Evolutionary conservation across 2,329 filamentous ascomycete genomes (phyloP).

Genomic region (Neoscytalidium dimidiatum): DNA sequence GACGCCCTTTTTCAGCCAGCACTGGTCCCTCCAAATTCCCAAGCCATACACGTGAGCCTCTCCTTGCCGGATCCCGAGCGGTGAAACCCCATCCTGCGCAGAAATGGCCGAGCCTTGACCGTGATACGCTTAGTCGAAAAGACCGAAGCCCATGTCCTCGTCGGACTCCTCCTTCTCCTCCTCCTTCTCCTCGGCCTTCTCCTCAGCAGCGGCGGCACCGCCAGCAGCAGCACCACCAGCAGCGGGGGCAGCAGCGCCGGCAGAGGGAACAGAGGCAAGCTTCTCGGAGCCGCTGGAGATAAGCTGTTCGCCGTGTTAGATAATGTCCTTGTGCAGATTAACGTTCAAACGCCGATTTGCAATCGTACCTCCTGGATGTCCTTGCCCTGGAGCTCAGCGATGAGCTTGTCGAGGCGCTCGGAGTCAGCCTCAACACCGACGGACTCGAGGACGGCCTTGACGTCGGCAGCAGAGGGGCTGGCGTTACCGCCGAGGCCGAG

Average conservation of each 20-base stretch:
- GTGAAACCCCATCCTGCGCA: conserved; percentile 26
- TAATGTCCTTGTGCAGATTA: conserved; percentile 29
- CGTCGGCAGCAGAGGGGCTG: conserved; percentile 79
- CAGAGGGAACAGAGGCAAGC: conserved; percentile 96
- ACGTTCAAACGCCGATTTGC: background rate
- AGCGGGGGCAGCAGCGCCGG: conserved; percentile 75
- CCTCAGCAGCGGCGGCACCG: conserved; percentile 56
- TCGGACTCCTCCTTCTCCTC: conserved; percentile 78
- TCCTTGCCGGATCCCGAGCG: background rate
- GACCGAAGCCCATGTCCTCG: conserved; percentile 75
- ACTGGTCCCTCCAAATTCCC: conserved; percentile 36
- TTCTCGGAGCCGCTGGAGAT: conserved; percentile 88
- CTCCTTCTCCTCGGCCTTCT: conserved; percentile 64
- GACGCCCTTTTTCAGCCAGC: conserved; percentile 29
- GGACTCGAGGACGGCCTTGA: conserved; percentile 86
- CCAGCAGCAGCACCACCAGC: conserved; percentile 65
- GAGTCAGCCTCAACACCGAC: conserved; percentile 93
- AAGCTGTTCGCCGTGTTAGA: conserved; percentile 60
- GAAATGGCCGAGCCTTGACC: conserved; percentile 31
- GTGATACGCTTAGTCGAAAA: conserved; percentile 60
- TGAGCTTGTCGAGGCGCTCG: conserved; percentile 81
- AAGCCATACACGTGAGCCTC: conserved; percentile 15
- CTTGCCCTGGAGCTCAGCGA: conserved; percentile 90
- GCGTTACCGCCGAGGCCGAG: conserved; percentile 91
- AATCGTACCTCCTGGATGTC: conserved; percentile 81